These are phyloP conservation scores for Aspergillus texensis DNA, from an alignment of 2,329 filamentous ascomycete species.

Conservation along the genomic window DNA sequence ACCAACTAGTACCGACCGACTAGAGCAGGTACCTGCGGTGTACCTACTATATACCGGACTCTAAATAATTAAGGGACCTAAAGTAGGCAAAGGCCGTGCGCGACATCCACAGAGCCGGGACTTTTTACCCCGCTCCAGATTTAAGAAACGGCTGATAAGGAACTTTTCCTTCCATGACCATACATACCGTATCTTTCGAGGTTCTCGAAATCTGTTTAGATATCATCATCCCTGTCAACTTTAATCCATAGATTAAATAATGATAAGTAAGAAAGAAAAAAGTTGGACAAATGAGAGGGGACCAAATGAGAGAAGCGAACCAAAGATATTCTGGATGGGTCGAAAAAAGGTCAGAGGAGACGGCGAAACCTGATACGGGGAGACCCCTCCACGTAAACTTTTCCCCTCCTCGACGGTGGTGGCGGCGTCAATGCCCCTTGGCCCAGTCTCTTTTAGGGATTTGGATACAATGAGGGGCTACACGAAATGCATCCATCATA, in stretches of 20 bases:
- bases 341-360: background rate
- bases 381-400: background rate
- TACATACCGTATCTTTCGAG: background rate
- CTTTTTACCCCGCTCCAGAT: background rate
- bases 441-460: constrained; percentile 3
- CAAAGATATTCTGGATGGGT: background rate
- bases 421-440: constrained; percentile 2
- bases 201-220: background rate
- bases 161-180: background rate
- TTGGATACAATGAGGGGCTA: constrained; percentile 2
- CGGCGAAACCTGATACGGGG: background rate
- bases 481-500: background rate
- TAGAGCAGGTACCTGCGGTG: background rate
- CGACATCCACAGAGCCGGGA: background rate
- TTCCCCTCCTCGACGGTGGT: background rate
- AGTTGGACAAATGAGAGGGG: background rate
- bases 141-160: background rate
- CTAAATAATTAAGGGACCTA: background rate
- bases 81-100: background rate
- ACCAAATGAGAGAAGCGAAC: background rate
- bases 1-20: background rate
- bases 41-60: background rate
- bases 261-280: background rate
- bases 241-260: background rate
- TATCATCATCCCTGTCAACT: background rate